Conservation (phyloP, 306 rosid genomes). For the Quercus wislizeni region DNA sequence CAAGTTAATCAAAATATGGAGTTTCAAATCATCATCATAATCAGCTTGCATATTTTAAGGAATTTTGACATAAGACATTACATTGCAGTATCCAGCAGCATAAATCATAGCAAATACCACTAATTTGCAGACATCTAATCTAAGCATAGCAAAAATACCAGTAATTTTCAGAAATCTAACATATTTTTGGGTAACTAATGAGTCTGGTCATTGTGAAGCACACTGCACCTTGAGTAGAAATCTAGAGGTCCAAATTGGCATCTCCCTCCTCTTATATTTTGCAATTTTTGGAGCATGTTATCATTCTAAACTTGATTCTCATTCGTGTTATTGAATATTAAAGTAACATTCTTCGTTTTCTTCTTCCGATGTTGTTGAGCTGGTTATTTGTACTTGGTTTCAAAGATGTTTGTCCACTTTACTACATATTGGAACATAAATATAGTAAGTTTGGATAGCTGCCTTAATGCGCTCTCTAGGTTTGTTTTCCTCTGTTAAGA, state of each 20-base stretch:
- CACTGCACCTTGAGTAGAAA: slow-evolving; percentile 68
- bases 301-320: slow-evolving; percentile 6
- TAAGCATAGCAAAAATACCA: too few relatives aligned
- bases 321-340: slow-evolving; percentile 29
- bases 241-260: slow-evolving; percentile 54
- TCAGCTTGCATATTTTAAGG: background rate
- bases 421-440: too few relatives aligned
- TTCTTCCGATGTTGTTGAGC: slow-evolving; percentile 47
- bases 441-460: too few relatives aligned
- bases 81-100: too few relatives aligned
- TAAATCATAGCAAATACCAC: too few relatives aligned
- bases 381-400: slow-evolving; percentile 51
- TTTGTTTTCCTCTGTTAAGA: too few relatives aligned
- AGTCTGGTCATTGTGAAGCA: slow-evolving; percentile 49
- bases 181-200: slow-evolving; percentile 45
- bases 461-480: too few relatives aligned
- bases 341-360: slow-evolving; percentile 65
- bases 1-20: too few relatives aligned
- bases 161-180: too few relatives aligned
- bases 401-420: slow-evolving; percentile 12
- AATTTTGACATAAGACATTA: too few relatives aligned
- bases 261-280: background rate
- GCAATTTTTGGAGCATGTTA: background rate
- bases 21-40: background rate
- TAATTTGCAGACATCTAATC: too few relatives aligned